A percentile compares a stretch with the other conserved stretches of the same genome.
phyloP scores from a whole-genome alignment of 192 early-diverging fungal genomes.

The Oehlia diaphana region DNA sequence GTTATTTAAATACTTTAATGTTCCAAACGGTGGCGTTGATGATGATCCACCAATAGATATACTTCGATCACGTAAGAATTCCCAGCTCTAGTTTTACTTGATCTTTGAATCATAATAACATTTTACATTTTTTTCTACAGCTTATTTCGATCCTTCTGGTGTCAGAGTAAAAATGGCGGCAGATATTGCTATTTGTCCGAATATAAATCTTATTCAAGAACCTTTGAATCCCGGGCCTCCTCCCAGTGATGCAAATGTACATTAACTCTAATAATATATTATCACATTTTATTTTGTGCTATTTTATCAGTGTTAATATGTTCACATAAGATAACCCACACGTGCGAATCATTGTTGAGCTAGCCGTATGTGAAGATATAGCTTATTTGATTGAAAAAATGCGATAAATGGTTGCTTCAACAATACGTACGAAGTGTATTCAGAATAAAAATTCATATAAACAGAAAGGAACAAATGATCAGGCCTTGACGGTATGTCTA shows the following conservation, averaged over 20 bases:
- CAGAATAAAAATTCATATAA: conserved; percentile 14
- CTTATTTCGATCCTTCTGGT: conserved; percentile 7
- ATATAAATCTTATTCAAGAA: conserved; percentile 1
- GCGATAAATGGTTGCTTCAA: conserved; percentile 4
- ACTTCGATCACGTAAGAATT: conserved; percentile 23
- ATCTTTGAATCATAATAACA: conserved; percentile 21
- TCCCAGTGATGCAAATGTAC: conserved; percentile 18
- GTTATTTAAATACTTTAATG: background rate
- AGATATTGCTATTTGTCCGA: conserved; percentile 10
- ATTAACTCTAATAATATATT: conserved; percentile 26
- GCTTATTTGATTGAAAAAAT: conserved; percentile 9
- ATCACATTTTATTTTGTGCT: conserved; percentile 19
- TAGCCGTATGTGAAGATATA: conserved; percentile 2
- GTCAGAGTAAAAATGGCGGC: conserved; percentile 1
- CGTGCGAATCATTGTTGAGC: conserved; percentile 7
- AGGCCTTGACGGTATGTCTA: conserved; percentile 4
- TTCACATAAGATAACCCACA: conserved; percentile 18
- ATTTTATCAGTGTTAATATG: conserved; percentile 21
- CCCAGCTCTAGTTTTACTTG: conserved; percentile 10
- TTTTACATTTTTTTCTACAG: conserved; percentile 27
- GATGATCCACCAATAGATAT: conserved; percentile 6
- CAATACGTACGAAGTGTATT: conserved; percentile 16
- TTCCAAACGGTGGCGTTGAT: conserved; percentile 15
- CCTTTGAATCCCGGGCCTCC: conserved; percentile 23
- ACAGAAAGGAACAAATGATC: background rate